phyloP scores from a whole-genome alignment of 116 monocot species.

The Posidonia oceanica region DNA sequence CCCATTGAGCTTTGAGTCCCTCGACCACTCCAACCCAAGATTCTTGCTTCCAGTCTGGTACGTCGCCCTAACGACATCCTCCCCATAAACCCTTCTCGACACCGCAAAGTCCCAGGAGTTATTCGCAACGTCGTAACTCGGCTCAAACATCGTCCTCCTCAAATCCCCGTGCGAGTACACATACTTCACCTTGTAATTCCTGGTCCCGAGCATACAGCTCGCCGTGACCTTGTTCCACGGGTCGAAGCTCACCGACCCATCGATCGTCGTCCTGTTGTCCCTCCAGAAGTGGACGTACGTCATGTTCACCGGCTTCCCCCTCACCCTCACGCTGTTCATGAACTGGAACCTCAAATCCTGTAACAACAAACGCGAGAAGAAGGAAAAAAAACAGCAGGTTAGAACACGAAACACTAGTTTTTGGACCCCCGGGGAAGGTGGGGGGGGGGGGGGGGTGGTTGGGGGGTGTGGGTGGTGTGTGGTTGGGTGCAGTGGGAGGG shows the following conservation, averaged over 20 bases:
- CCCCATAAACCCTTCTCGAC: constrained; percentile 45
- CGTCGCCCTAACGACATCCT: constrained; percentile 48
- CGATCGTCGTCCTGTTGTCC: constrained; percentile 42
- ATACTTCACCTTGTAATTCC: constrained; percentile 54
- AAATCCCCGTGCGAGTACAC: constrained; percentile 51
- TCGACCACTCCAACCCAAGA: constrained; percentile 67
- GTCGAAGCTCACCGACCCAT: constrained; percentile 48
- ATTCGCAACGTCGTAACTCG: constrained; percentile 49
- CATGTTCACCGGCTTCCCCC: constrained; percentile 54
- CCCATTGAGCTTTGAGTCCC: constrained; percentile 32
- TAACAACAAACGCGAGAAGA: neutral
- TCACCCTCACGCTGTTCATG: constrained; percentile 59
- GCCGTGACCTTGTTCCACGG: constrained; percentile 61
- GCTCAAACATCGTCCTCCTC: constrained; percentile 53
- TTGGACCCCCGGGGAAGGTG: too few relatives aligned
- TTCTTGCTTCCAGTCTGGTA: constrained; percentile 50
- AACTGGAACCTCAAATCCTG: constrained; percentile 89
- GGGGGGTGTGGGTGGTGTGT: too few relatives aligned
- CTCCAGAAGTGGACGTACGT: constrained; percentile 59
- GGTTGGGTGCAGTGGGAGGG: too few relatives aligned
- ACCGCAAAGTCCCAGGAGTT: constrained; percentile 66
- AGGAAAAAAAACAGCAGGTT: neutral
- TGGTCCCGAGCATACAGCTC: constrained; percentile 27
- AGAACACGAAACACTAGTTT: neutral
- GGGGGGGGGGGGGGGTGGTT: too few relatives aligned